These are phyloP conservation scores for Capronia coronata DNA, from an alignment of 2,329 filamentous ascomycete species.

Conservation along the genomic window DNA sequence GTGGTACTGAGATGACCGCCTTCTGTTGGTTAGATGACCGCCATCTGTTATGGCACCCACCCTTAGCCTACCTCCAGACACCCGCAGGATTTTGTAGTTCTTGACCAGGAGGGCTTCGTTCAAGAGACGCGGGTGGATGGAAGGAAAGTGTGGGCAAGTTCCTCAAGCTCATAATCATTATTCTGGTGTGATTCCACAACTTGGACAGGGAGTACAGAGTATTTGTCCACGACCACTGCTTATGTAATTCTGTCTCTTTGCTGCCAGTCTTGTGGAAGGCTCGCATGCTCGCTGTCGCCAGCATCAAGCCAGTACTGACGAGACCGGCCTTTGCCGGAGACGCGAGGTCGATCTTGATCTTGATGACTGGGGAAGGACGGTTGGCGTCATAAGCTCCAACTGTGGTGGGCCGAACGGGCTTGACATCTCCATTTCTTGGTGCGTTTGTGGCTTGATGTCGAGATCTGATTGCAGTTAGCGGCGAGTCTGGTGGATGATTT, in stretches of 20 bases:
- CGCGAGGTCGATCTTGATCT: background rate
- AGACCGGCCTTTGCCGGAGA: background rate
- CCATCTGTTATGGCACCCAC: no score
- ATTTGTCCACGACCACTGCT: background rate
- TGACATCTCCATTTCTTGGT: background rate
- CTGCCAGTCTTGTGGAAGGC: no score
- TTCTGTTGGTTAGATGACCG: no score
- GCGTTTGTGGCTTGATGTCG: background rate
- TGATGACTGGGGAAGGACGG: background rate
- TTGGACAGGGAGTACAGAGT: no score
- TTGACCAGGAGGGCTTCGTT: slow-evolving; percentile 43
- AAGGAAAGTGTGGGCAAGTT: slow-evolving; percentile 36
- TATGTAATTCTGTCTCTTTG: no score
- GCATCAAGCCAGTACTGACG: background rate
- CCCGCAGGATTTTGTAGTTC: slow-evolving; percentile 46
- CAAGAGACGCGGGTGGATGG: slow-evolving; percentile 49
- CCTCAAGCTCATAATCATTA: background rate
- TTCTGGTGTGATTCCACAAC: no score
- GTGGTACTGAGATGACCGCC: no score
- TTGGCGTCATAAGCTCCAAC: no score
- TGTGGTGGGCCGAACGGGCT: no score
- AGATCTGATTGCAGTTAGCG: background rate
- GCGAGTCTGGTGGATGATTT: background rate
- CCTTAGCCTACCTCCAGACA: no score
- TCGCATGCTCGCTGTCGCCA: background rate